Evolutionary conservation across 169 alveolate species (phyloP), one percentile per base, ranked within the genome.

Genomic region (Plasmodium cynomolgi): DNA sequence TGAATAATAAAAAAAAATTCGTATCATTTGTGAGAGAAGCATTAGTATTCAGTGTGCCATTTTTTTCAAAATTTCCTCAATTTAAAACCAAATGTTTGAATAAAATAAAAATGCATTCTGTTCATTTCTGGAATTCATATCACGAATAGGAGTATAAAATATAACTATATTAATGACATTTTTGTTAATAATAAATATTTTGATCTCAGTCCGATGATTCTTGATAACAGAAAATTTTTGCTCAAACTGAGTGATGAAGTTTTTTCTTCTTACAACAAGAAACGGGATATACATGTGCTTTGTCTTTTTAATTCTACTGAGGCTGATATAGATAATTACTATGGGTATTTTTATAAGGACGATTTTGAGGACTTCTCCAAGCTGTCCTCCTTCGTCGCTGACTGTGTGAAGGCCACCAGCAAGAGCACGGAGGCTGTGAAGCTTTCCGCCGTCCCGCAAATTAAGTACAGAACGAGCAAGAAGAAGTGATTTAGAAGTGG

Each of bases 21-120:
- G 9, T 91, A 81, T 5, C 92, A 31, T 91, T 81, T 91, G 68
- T 91, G 33, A 72, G 73, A 23, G 91, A 91, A 23, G 39, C 95
- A n/a, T 47, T 91, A 91, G 73, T 91, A 91, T 91, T 91, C 31
- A 26, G 56, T 11, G 95, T 91, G 2, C 91, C 95, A 8, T 81
- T 81, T 81, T 91, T 91, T 91, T 68, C 81, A 26, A 91, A 91
- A 71, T 91, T 91, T n/a, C 95, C 95, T 5, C 95, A 91, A 81
- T 91, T 91, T 26, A 91, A 91, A 71, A 91, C 92, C 47, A 91
- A 91, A 81, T 91, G 95, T 26, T 13, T 91, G 58, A 91, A 91
- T 75, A 68, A 81, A 81, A 91, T 80, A 91, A 54, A 91, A 80
- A 91, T 91, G 95, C 71, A 23, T 91, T 26, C 26, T 91, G 8